Base-by-base conservation (phyloP, 164 flowering plant species). In the Echeveria elegans region DNA sequence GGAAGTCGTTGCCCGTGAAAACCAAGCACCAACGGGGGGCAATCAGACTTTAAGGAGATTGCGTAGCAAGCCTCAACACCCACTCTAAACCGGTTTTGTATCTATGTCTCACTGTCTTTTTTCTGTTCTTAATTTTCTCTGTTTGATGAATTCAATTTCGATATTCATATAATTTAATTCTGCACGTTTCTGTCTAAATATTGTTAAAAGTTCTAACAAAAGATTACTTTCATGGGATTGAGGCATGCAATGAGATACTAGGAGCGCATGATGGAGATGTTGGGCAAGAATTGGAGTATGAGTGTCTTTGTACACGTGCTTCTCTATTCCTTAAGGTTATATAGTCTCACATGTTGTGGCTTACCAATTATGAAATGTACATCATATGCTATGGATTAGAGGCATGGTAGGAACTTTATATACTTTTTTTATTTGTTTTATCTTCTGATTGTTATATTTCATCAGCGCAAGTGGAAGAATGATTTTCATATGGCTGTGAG, bases 381-480 rank as follows among this genome's bases (percentile, higher is more conserved):
- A 52, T 52, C 64, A 21, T 47, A 38, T 24, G 15, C 14, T 56
- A 53, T 0, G 29, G 59, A 10, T 53, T 53, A 21, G 32, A 28
- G 32, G 32, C 19, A 28, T 56, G 32, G 6, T 23, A 28, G 6
- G 16, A 26, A 28, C 32, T 56, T 28, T 29, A 56, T 28, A 19
- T 11, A 1, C 61, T 56, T 9, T 65, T 21, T 28, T 62, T 34
- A 15, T 18, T 9, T 61, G 0, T 41, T 4, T 21, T 60, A n/a
- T 43, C 34, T 64, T n/a, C 16, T 14, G n/a, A 11, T 56, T 19
- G 63, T 64, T 64, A 43, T 16, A 40, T 64, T 23, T 16, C 70
- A 66, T 15, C 88, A 90, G 98, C 70, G 98, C 64, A 83, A 86
- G 72, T 94, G 98, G 97, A 91, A 89, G 75, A 94, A 86, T 86